Percentiles rank a stretch among this genome's conserved stretches.
Conservation (phyloP, 176 grass and related monocot genomes). For the Aegilops tauschii region DNA sequence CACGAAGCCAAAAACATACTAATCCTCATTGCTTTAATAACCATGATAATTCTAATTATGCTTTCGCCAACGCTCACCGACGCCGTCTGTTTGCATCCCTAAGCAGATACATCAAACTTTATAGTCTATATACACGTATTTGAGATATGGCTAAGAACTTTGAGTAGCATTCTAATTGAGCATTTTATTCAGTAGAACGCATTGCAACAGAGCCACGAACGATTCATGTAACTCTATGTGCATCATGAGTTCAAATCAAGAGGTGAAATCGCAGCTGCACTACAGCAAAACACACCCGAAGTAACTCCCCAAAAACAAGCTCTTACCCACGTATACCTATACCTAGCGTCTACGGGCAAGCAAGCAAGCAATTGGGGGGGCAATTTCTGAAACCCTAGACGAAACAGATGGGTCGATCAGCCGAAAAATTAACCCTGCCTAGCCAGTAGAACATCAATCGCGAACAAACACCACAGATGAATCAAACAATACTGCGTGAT, state of each 20-base stretch:
- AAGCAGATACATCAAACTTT: not conserved
- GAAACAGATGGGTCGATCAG: not conserved
- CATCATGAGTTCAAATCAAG: not conserved
- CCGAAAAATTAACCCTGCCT: not conserved
- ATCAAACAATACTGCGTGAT: not conserved
- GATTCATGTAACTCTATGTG: not conserved
- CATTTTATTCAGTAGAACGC: not conserved
- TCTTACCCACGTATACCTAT: not conserved
- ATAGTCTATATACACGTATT: not conserved
- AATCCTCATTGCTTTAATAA: no score
- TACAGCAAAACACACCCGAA: not conserved
- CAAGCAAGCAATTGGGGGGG: not conserved
- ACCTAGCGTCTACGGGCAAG: not conserved
- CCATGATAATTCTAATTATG: no score
- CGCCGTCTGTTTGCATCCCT: no score
- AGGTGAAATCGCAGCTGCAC: not conserved
- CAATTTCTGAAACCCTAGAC: conserved; percentile 11
- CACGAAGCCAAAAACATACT: no score
- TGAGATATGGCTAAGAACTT: not conserved
- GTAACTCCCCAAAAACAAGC: not conserved
- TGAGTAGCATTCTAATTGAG: not conserved
- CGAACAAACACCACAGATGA: not conserved
- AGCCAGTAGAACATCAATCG: not conserved
- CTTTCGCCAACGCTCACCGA: no score
- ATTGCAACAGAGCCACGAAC: not conserved